Percentiles rank a stretch among this genome's conserved stretches.
phyloP scores from a whole-genome alignment of 2,329 filamentous ascomycete genomes.

The Aspergillus alliaceus region DNA sequence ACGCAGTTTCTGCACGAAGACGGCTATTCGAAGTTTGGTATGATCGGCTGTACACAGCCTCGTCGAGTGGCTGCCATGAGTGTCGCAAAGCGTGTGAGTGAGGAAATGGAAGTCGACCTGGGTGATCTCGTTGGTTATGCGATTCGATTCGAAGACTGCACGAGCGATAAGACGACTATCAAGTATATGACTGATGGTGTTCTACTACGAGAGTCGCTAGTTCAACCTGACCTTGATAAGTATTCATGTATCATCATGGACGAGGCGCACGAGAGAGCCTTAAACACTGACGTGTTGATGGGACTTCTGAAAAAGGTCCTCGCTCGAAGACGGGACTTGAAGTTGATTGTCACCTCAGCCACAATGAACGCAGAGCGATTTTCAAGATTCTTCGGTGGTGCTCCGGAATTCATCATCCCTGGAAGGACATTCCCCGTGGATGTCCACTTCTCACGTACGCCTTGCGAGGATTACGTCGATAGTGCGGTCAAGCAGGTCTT shows the following conservation, averaged over 20 bases:
- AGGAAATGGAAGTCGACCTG: constrained; percentile 95
- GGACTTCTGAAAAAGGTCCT: constrained; percentile 97
- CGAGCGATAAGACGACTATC: constrained; percentile 89
- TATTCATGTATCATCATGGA: constrained; percentile 99
- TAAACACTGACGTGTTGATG: constrained; percentile 98
- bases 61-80: constrained; percentile 98
- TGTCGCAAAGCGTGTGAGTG: constrained; percentile 94
- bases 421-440: constrained; percentile 96
- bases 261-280: constrained; percentile 91
- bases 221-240: constrained; percentile 87
- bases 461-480: constrained; percentile 97
- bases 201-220: constrained; percentile 85
- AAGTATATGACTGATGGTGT: constrained; percentile 99
- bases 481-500: constrained; percentile 94
- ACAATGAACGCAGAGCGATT: constrained; percentile 99
- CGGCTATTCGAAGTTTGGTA: constrained; percentile 80
- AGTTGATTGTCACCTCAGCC: constrained; percentile 95
- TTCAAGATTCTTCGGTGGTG: constrained; percentile 91
- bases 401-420: constrained; percentile 94
- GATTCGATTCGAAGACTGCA: constrained; percentile 98
- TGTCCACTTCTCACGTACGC: constrained; percentile 90
- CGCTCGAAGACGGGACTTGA: constrained; percentile 82
- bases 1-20: constrained; percentile 97
- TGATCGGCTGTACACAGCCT: constrained; percentile 96
- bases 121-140: constrained; percentile 91